Evolutionary conservation across 116 monocot genomes (phyloP).

Genomic region (Cymodocea nodosa): DNA sequence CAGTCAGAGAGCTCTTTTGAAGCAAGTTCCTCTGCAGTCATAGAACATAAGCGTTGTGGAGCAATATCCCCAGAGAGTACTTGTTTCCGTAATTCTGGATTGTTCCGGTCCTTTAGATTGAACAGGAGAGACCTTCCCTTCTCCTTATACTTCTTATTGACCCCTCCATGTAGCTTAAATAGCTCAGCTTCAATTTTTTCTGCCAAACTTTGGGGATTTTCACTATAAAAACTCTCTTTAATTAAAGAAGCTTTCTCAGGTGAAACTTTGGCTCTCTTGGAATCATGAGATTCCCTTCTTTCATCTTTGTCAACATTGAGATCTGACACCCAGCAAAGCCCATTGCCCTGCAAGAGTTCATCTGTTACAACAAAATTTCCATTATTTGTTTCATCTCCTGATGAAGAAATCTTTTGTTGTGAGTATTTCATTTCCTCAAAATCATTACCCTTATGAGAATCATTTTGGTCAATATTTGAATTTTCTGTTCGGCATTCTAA

Average conservation of each 20-base stretch:
- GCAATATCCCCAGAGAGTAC: constrained; percentile 67
- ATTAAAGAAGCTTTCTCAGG: constrained; percentile 8
- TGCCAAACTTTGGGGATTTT: constrained; percentile 36
- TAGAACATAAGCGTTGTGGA: constrained; percentile 69
- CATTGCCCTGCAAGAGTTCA: constrained; percentile 89
- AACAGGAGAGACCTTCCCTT: constrained; percentile 89
- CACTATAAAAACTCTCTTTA: constrained; percentile 6
- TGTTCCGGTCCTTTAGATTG: constrained; percentile 82
- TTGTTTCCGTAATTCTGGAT: constrained; percentile 67
- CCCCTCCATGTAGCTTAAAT: constrained; percentile 75
- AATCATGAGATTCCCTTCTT: constrained; percentile 5
- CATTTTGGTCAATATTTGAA: neutral
- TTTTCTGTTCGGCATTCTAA: neutral
- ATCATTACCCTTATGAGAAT: neutral
- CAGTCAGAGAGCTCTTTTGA: constrained; percentile 90
- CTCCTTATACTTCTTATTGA: constrained; percentile 98
- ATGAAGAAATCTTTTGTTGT: constrained; percentile 3
- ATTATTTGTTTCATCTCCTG: constrained; percentile 9
- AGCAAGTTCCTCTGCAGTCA: constrained; percentile 95
- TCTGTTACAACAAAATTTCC: constrained; percentile 33
- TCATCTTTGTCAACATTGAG: constrained; percentile 18
- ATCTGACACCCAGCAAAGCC: constrained; percentile 63
- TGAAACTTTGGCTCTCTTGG: constrained; percentile 38
- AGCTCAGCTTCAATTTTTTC: constrained; percentile 77
- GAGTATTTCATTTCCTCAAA: neutral